These are phyloP conservation scores for Panicum hallii DNA, from an alignment of 202 grass and related monocot genomes.

Conservation along the genomic window DNA sequence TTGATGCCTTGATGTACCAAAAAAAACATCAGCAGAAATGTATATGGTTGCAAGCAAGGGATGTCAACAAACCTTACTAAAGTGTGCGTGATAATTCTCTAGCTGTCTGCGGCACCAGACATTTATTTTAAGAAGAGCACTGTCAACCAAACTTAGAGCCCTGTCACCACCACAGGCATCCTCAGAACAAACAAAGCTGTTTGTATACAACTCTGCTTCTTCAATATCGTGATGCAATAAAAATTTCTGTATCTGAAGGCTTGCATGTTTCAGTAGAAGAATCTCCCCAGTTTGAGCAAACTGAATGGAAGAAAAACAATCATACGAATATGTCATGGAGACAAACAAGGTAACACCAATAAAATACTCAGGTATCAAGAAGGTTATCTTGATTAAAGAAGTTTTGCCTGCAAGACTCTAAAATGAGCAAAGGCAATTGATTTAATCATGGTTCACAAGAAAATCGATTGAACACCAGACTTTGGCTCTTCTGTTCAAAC, in stretches of 20 bases:
- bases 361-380: conserved; percentile 38
- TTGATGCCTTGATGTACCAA: background rate
- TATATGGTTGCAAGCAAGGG: conserved; percentile 26
- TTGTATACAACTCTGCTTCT: conserved; percentile 64
- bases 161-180: conserved; percentile 53
- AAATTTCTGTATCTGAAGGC: conserved; percentile 66
- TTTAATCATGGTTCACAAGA: conserved; percentile 33
- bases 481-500: conserved; percentile 11
- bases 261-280: conserved; percentile 69
- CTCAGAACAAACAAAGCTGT: conserved; percentile 72
- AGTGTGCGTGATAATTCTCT: conserved; percentile 82
- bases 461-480: conserved; percentile 15
- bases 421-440: conserved; percentile 26
- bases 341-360: conserved; percentile 20
- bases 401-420: conserved; percentile 10
- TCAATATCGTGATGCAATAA: conserved; percentile 48
- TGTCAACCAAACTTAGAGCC: conserved; percentile 69
- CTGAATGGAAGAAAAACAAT: conserved; percentile 55
- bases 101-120: conserved; percentile 71
- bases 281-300: conserved; percentile 75
- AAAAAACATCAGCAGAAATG: conserved; percentile 20
- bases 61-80: conserved; percentile 66
- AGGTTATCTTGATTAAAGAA: conserved; percentile 3
- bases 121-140: conserved; percentile 67
- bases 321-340: conserved; percentile 37